Percentiles rank a stretch among this genome's conserved stretches.
Evolutionary conservation across 2,329 filamentous ascomycete genomes (phyloP).

Genomic region (Botrytis squamosa): DNA sequence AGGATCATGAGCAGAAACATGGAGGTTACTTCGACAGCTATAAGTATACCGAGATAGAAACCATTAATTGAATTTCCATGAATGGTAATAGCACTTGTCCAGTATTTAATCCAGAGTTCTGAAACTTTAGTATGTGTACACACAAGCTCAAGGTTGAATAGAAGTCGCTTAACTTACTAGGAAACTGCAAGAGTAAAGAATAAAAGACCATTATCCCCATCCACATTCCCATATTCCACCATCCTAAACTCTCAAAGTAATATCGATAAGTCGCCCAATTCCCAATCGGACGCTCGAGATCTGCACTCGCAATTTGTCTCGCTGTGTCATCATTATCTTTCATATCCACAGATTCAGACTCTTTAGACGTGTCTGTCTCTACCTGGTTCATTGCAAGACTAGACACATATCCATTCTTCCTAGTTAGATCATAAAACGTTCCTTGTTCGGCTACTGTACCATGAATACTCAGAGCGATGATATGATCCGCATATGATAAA

Average conservation of each 20-base stretch:
- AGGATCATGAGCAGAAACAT: neutral
- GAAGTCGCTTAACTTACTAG: neutral
- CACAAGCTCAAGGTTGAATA: neutral
- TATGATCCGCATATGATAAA: conserved; percentile 28
- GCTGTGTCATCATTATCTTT: conserved; percentile 18
- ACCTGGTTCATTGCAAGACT: conserved; percentile 24
- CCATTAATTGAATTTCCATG: neutral
- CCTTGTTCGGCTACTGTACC: conserved; percentile 39
- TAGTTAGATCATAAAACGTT: conserved; percentile 24
- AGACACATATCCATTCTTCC: conserved; percentile 26
- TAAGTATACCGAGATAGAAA: neutral
- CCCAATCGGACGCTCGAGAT: conserved; percentile 27
- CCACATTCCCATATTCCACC: conserved; percentile 40
- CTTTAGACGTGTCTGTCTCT: conserved; percentile 18
- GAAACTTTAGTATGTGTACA: neutral
- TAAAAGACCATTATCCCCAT: neutral
- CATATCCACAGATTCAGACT: neutral
- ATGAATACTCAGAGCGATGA: conserved; percentile 39
- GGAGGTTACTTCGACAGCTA: neutral
- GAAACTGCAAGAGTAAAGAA: neutral
- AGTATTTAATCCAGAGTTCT: neutral
- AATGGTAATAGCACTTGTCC: neutral
- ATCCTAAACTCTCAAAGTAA: conserved; percentile 27
- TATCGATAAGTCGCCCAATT: conserved; percentile 29
- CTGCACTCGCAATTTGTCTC: conserved; percentile 26